These are phyloP conservation scores for Parathielavia hyrcaniae DNA, from an alignment of 495 filamentous ascomycete genomes.

Conservation along the genomic window DNA sequence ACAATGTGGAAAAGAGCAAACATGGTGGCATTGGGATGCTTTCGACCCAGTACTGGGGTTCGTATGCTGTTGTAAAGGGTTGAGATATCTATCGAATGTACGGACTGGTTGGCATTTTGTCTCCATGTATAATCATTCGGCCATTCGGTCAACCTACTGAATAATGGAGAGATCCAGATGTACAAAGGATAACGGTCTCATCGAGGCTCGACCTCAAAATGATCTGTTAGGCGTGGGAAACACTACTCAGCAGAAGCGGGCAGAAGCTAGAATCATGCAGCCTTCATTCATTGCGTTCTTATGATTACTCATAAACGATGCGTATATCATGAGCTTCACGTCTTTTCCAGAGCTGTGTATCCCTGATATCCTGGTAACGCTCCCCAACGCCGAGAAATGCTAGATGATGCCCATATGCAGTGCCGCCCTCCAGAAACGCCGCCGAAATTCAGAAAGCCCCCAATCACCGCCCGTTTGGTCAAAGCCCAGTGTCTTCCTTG, in stretches of 20 bases:
- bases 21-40: no score
- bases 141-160: no score
- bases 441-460: background rate
- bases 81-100: no score
- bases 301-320: background rate
- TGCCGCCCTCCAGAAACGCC: background rate
- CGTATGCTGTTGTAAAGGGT: no score
- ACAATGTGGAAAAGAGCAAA: no score
- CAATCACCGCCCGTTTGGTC: background rate
- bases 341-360: background rate
- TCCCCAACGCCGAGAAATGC: background rate
- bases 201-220: no score
- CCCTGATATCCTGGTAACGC: background rate
- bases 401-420: background rate
- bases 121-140: no score
- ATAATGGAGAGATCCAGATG: no score
- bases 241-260: background rate
- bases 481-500: constrained; percentile 11
- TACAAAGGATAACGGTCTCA: no score
- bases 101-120: no score
- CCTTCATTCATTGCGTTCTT: background rate
- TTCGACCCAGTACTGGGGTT: background rate
- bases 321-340: background rate
- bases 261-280: background rate
- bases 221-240: no score